These are phyloP conservation scores for Colletotrichum simmondsii DNA, from an alignment of 2,329 filamentous ascomycete genomes.

Conservation along the genomic window DNA sequence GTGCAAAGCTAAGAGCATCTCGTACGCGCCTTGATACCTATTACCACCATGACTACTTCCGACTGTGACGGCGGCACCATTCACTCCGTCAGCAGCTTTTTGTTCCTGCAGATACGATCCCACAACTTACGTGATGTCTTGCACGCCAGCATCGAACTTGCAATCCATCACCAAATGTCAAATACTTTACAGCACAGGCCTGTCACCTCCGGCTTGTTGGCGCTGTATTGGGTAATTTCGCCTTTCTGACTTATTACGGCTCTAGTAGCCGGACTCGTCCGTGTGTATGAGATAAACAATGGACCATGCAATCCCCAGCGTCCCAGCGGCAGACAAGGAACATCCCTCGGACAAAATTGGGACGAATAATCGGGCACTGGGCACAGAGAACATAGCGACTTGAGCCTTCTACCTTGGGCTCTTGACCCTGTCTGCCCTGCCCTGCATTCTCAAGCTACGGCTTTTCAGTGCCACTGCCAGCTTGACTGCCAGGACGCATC, in stretches of 20 bases:
- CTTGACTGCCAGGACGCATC: background rate
- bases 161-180: background rate
- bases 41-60: background rate
- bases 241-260: background rate
- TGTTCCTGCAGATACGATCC: background rate
- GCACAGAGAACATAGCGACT: background rate
- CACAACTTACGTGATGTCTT: too few relatives aligned
- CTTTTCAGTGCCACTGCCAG: background rate
- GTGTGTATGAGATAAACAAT: conserved; percentile 24
- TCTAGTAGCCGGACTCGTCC: background rate
- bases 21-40: background rate
- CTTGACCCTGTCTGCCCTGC: too few relatives aligned
- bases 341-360: conserved; percentile 1
- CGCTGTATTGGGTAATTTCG: background rate
- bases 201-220: background rate
- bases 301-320: conserved; percentile 19
- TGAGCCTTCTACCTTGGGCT: background rate
- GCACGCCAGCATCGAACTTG: background rate
- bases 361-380: background rate
- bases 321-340: conserved; percentile 19
- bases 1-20: background rate
- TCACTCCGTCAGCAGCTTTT: background rate
- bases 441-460: background rate
- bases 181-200: background rate
- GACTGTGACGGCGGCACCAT: background rate